Percentiles rank a stretch among this genome's conserved stretches.
Evolutionary conservation across 2,329 filamentous ascomycete species (phyloP).

Genomic region (Ceratocystis papillata): DNA sequence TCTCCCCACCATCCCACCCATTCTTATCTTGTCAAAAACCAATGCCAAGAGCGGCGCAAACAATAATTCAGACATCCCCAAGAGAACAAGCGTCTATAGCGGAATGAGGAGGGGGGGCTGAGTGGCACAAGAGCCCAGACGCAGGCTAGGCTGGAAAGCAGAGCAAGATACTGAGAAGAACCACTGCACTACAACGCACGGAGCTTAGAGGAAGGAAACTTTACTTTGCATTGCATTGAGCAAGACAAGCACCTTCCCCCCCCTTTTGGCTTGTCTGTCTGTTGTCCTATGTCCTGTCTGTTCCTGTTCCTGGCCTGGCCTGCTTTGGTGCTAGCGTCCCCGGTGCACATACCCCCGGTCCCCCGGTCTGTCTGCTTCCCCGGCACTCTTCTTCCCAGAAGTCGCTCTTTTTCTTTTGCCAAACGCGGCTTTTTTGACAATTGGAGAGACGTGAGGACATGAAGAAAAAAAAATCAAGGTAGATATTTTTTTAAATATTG

Average conservation of each 20-base stretch:
- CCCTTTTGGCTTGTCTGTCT: too few species aligned
- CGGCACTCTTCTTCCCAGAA: not conserved
- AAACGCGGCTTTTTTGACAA: not conserved
- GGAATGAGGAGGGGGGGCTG: too few species aligned
- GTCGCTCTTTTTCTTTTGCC: not conserved
- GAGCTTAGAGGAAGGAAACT: not conserved
- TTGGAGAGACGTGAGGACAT: too few species aligned
- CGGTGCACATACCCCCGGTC: not conserved
- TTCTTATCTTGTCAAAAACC: too few species aligned
- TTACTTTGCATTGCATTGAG: not conserved
- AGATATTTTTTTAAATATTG: too few species aligned
- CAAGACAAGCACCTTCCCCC: not conserved
- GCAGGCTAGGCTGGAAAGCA: not conserved
- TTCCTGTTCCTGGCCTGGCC: not conserved
- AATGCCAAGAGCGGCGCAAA: not conserved
- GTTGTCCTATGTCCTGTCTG: not conserved
- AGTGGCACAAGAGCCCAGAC: too few species aligned
- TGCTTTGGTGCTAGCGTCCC: too few species aligned
- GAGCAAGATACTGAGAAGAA: not conserved
- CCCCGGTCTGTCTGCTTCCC: not conserved
- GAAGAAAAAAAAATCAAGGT: not conserved
- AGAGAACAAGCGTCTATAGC: too few species aligned
- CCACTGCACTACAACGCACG: not conserved
- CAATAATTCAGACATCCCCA: not conserved
- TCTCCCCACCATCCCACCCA: too few species aligned